Evolutionary conservation across 768 basidiomycete species (phyloP).

Genomic region (Mycena venus): DNA sequence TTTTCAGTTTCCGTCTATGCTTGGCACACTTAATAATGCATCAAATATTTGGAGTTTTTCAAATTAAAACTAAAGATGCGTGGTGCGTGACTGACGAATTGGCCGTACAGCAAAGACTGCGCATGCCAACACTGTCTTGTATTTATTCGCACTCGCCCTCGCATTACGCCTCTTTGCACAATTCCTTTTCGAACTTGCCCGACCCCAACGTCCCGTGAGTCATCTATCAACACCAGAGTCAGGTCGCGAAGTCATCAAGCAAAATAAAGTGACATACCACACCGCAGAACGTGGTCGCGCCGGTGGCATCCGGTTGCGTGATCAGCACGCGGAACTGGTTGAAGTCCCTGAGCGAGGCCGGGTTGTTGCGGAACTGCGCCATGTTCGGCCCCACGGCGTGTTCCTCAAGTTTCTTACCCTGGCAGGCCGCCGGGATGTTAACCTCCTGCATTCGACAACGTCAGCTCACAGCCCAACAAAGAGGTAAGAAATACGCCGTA

Average conservation of each 20-base stretch:
- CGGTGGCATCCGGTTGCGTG: conserved; percentile 18
- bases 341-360: background rate
- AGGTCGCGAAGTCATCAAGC: background rate
- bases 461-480: background rate
- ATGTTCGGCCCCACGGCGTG: conserved; percentile 18
- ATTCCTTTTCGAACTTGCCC: background rate
- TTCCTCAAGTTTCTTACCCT: conserved; percentile 11
- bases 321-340: conserved; percentile 22
- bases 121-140: background rate
- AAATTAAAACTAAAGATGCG: no score
- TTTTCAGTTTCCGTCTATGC: no score
- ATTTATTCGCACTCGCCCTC: background rate
- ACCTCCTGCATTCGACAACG: background rate
- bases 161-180: background rate
- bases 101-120: no score
- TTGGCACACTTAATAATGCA: no score
- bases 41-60: no score
- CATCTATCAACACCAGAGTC: background rate
- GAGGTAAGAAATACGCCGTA: background rate
- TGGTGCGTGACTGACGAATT: no score
- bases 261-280: conserved; percentile 11
- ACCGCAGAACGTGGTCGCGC: conserved; percentile 20
- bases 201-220: background rate
- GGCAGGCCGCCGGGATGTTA: conserved; percentile 9
- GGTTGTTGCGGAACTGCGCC: conserved; percentile 6